phyloP scores from a whole-genome alignment of 805 yeast species.

The Myxozyma neotropica region DNA sequence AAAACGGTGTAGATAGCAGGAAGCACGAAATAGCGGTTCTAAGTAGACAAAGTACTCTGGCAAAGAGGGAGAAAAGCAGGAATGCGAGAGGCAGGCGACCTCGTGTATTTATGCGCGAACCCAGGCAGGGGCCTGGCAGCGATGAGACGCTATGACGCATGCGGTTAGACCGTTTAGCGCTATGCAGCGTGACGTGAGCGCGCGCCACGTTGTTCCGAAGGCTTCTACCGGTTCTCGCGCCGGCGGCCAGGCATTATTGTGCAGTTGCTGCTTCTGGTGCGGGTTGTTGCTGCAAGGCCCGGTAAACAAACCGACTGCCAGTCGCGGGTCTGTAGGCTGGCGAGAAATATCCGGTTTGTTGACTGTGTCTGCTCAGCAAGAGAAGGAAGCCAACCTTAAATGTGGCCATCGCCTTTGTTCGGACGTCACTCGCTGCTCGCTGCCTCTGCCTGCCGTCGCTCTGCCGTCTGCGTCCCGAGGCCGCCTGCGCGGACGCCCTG shows the following conservation, averaged over 20 bases:
- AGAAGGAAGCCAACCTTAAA: no score
- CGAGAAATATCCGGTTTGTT: no score
- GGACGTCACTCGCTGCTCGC: not conserved
- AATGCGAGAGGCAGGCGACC: not conserved
- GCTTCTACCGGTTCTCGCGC: no score
- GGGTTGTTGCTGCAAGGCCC: no score
- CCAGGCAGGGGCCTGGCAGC: not conserved
- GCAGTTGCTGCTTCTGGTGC: no score
- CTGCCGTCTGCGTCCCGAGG: not conserved
- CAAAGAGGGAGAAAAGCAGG: not conserved
- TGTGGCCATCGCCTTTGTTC: not conserved
- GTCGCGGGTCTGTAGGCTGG: no score
- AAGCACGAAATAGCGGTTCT: not conserved
- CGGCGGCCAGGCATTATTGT: no score
- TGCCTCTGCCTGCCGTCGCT: not conserved
- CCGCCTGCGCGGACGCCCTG: not conserved
- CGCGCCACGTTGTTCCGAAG: not conserved
- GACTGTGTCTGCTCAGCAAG: no score
- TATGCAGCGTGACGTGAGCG: conserved; percentile 1
- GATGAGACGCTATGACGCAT: conserved; percentile 7
- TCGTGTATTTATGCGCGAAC: conserved; percentile 3
- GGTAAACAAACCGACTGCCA: no score
- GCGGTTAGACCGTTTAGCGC: not conserved
- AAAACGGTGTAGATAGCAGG: not conserved
- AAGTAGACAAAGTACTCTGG: not conserved